These are phyloP conservation scores for Venturiaceae sp. DNA, from an alignment of 2,329 filamentous ascomycete genomes.

Conservation along the genomic window DNA sequence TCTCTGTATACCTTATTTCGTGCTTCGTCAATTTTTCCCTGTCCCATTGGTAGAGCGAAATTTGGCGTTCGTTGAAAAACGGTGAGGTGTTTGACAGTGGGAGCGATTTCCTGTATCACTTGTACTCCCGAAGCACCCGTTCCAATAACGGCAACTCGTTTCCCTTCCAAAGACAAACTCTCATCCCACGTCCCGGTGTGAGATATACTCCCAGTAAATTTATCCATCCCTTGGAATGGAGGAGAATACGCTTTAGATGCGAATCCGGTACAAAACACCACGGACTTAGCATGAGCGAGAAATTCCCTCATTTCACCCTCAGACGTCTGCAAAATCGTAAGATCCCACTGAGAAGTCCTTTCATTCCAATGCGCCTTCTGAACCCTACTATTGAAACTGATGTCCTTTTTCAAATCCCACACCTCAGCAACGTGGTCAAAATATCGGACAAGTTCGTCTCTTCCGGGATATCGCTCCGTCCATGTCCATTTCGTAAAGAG, in stretches of 20 bases:
- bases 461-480: slow-evolving; percentile 32
- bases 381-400: too few relatives aligned
- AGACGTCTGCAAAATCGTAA: neutral
- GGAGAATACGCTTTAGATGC: slow-evolving; percentile 34
- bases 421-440: too few relatives aligned
- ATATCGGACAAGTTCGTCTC: slow-evolving; percentile 38
- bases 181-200: slow-evolving; percentile 34
- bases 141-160: slow-evolving; percentile 52
- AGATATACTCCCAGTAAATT: slow-evolving; percentile 28
- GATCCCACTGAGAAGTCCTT: neutral
- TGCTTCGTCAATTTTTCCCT: slow-evolving; percentile 40
- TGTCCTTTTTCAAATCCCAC: too few relatives aligned
- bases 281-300: slow-evolving; percentile 25
- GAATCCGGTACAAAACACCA: slow-evolving; percentile 30
- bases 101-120: slow-evolving; percentile 26
- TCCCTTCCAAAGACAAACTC: slow-evolving; percentile 26
- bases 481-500: slow-evolving; percentile 51
- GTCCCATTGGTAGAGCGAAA: slow-evolving; percentile 47
- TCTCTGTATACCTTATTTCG: slow-evolving; percentile 34
- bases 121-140: slow-evolving; percentile 58
- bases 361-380: slow-evolving; percentile 41
- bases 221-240: slow-evolving; percentile 25
- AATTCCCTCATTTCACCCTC: slow-evolving; percentile 13
- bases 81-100: slow-evolving; percentile 20
- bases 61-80: slow-evolving; percentile 32